Base-by-base conservation (phyloP, 805 yeast genomes). In the Zygotorulaspora chibaensis region DNA sequence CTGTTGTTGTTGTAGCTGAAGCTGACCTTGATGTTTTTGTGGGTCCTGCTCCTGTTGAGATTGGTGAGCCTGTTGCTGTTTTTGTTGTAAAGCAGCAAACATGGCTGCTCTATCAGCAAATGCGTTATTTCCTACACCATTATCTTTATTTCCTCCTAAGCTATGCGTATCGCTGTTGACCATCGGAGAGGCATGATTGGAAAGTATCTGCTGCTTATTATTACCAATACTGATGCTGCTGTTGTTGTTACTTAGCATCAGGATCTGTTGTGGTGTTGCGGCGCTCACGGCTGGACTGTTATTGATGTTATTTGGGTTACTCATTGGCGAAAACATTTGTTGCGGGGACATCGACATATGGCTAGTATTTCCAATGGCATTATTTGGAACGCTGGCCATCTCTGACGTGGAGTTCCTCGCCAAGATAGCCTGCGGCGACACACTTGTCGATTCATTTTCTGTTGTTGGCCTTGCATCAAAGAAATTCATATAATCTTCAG, bases 381-480 rank as follows among this genome's bases (percentile, higher is more conserved):
- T 35, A 2, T 31, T 31, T 3, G 35, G 38, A 12, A 39, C 42
- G 11, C 36, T 35, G 8, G 45, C 31, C 34, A 45, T 40, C 34
- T 46, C 52, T 6, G 46, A 45, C 8, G 43, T 45, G 12, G 61
- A 54, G 39, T 62, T 61, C 40, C 58, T 57, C 37, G 62, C 61
- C 45, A 64, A 45, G 9, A 64, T 64, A 2, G 59, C 67, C 33
- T 65, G 69, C 11, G 69, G 69, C 9, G 67, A 61, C 23, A 65
- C 27, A 36, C 48, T 50, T 10, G 45, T 42, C 12, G 49, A 35
- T n/a, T 40, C 45, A 29, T 47, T 41, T 17, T 44, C 45, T 7
- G 40, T 45, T 35, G 46, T 50, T 48, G 78, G 75, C 53, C 73
- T 72, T 30, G 79, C 61, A 26, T 80, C 81, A 30, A 79, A 63